Evolutionary conservation across 768 basidiomycete genomes (phyloP), one percentile per base, ranked within the genome.

Genomic region (Amyloporia xantha): DNA sequence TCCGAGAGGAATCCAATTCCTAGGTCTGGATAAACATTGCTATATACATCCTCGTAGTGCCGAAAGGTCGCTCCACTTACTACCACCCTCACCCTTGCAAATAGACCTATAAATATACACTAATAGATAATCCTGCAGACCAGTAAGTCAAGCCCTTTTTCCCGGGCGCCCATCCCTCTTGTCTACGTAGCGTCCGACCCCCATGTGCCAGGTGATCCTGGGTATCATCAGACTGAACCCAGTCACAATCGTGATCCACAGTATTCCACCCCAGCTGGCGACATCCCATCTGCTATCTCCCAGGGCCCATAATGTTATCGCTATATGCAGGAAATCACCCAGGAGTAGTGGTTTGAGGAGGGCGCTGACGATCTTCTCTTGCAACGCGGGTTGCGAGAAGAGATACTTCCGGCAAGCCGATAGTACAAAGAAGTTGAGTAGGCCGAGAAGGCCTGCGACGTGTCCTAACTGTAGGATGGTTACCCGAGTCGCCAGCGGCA

Each of bases 401-500:
- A 90, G 70, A 61, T 89, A 76, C 39, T 66, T 76, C 44, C 84
- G 79, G 26, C 74, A 72, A 9, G 83, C 72, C 17, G 74, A 71
- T 47, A 90, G 74, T 40, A 88, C 65, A 62, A 81, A 87, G 49
- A 79, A 57, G 59, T 88, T 89, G 50, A 89, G 60, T 49, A 85
- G 58, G 11, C 87, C 87, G 54, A 89, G 64, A 23, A 90, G 78
- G 35, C 78, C 84, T 56, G 85, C 86, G 44, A 85, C 85, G 55
- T 89, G 83, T 1, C 82, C 85, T 46, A 90, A 81, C 59, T 90
- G 87, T 40, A 84, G 66, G 52, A 86, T 68, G 1, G 84, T 86
- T 42, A 89, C 82, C 20, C 78, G 62, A 11, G 86, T 81, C 1
- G 86, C 86, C 27, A 59, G 72, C 1, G 82, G 78, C 15, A 86